Evolutionary conservation across 208 protist species (phyloP), one percentile per base, ranked within the genome.

Genomic region (Leishmania turanica): DNA sequence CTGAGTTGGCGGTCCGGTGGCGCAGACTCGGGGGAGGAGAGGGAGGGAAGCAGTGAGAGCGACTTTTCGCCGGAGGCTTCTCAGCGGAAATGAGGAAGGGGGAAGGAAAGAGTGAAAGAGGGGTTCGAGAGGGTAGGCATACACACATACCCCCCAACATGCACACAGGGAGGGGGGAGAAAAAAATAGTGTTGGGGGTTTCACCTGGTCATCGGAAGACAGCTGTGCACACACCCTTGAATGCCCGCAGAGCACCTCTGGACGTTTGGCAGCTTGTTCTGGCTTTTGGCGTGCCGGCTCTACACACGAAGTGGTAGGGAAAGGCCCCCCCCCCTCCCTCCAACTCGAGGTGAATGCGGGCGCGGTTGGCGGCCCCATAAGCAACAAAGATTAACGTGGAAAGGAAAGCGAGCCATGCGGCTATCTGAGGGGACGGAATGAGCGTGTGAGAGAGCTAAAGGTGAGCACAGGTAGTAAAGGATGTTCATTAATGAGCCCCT

Each of bases 1-100:
- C 51, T 75, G 71, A 75, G 71, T 75, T 75, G 11, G 47, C 27
- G 51, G 34, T 58, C 47, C n/a, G 19, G 47, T 68, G 15, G 21
- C 11, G 45, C 68, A 74, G 54, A 47, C 19, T n/a, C 21, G 4
- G 40, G 40, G 40, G 42, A 40, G 64, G 40, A 19, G 31, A 21
- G 11, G 21, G 40, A 34, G 69, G 21, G 45, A 53, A 34, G 69
- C 42, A 53, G 69, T n/a, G 69, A 34, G 66, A 15, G 9, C 27
- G 7, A 21, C 0, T 68, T 21, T 42, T 21, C 3, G 13, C 31
- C 15, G 62, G 31, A 40, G n/a, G 31, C 40, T 42, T 34, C 31
- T 8, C 62, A 21, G 62, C 11, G 62, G 15, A 72, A 49, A 31
- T 49, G 34, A 51, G 72, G 17, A 34, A 62, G 60, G 31, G 49